A percentile compares a stretch with the other conserved stretches of the same genome.
Conservation (phyloP, 306 rosid genomes). For the Vigna unguiculata region DNA sequence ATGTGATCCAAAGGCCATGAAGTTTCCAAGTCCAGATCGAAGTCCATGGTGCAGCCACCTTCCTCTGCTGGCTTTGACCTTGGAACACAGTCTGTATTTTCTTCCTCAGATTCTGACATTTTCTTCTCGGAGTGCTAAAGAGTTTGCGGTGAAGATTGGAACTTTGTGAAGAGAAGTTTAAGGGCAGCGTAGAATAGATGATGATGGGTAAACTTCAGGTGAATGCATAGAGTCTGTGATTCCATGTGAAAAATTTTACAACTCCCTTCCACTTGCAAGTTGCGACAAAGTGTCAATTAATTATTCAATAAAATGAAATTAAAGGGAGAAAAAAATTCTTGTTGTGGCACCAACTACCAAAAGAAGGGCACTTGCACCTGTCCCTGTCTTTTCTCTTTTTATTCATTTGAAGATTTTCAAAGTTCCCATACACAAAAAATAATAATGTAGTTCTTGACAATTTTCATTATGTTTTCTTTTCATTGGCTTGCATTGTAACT, state of each 20-base stretch:
- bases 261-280: conserved; percentile 47
- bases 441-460: background rate
- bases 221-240: conserved; percentile 24
- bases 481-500: background rate
- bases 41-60: conserved; percentile 63
- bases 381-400: conserved; percentile 7
- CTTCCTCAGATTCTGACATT: conserved; percentile 75
- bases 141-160: conserved; percentile 32
- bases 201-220: conserved; percentile 31
- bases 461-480: background rate
- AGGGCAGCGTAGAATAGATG: conserved; percentile 7
- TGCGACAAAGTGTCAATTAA: conserved; percentile 46
- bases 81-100: conserved; percentile 45
- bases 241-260: conserved; percentile 38
- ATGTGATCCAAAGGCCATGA: conserved; percentile 85
- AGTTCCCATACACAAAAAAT: background rate
- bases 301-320: conserved; percentile 33
- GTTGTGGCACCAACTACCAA: conserved; percentile 42
- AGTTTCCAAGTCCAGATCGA: conserved; percentile 71
- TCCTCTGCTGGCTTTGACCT: conserved; percentile 46
- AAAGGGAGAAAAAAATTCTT: background rate
- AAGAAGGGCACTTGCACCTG: conserved; percentile 42
- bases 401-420: conserved; percentile 20
- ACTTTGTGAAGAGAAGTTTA: conserved; percentile 30
- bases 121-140: background rate